Conservation (phyloP, 495 filamentous ascomycete genomes). For the Cudoniella acicularis region DNA sequence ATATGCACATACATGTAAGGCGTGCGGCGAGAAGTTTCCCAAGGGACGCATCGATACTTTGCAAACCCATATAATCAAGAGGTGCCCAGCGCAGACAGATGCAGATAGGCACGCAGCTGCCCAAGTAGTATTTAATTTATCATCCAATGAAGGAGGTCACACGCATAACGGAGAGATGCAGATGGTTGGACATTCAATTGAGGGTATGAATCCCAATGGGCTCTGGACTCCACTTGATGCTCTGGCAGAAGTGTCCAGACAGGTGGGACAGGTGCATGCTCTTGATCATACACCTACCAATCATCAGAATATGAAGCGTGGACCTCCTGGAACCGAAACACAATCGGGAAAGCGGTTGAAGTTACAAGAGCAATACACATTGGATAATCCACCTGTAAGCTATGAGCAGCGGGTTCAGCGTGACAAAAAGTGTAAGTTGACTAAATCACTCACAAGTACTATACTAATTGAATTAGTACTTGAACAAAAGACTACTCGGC, state of each 20-base stretch:
- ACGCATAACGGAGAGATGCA: constrained; percentile 31
- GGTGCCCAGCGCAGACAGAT: constrained; percentile 69
- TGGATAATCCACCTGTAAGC: constrained; percentile 40
- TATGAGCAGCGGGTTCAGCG: constrained; percentile 31
- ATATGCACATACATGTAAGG: constrained; percentile 83
- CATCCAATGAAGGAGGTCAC: constrained; percentile 34
- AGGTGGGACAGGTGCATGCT: constrained; percentile 44
- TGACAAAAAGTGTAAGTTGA: constrained; percentile 33
- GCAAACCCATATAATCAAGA: constrained; percentile 72
- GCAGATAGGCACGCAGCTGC: constrained; percentile 63
- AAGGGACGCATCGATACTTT: constrained; percentile 81
- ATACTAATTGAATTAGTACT: constrained; percentile 1
- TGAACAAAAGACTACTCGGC: constrained; percentile 6
- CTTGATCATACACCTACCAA: no score
- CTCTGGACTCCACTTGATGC: constrained; percentile 75
- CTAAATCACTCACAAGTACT: background rate
- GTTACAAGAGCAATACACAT: constrained; percentile 46
- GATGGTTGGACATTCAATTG: constrained; percentile 32
- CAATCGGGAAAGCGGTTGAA: constrained; percentile 32
- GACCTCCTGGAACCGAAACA: constrained; percentile 6
- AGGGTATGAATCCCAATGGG: constrained; percentile 39
- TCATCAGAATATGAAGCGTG: no score
- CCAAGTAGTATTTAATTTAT: constrained; percentile 51
- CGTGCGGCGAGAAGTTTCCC: constrained; percentile 78
- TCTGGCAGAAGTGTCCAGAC: constrained; percentile 77